These are phyloP conservation scores for Wallacemonas sp. DNA, from an alignment of 208 protist genomes.

Conservation along the genomic window DNA sequence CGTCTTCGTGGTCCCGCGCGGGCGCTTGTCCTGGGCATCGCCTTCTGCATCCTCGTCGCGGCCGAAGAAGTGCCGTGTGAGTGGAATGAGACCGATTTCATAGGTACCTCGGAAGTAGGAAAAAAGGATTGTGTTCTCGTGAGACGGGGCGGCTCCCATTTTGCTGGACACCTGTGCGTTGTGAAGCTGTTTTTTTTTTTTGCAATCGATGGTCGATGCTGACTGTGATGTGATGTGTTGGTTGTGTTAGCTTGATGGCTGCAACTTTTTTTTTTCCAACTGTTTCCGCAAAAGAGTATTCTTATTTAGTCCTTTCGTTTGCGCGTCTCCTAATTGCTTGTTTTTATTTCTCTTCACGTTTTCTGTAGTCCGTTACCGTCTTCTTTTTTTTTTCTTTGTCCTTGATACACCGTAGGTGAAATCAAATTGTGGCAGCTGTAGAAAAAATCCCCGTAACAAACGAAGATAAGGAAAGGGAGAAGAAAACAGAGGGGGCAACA, in stretches of 20 bases:
- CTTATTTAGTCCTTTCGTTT: too few relatives aligned
- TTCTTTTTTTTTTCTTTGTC: neutral
- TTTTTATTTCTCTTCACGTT: slow-evolving; percentile 2
- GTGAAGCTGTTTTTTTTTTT: too few relatives aligned
- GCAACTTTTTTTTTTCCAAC: neutral
- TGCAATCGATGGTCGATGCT: too few relatives aligned
- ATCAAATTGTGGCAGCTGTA: too few relatives aligned
- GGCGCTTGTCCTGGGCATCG: too few relatives aligned
- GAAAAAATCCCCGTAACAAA: neutral
- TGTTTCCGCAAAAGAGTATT: neutral
- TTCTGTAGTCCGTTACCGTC: neutral
- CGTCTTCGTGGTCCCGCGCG: too few relatives aligned
- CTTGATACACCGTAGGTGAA: too few relatives aligned
- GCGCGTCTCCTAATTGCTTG: too few relatives aligned
- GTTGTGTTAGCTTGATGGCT: too few relatives aligned
- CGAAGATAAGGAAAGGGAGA: slow-evolving; percentile 10
- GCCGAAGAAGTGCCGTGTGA: slow-evolving; percentile 80
- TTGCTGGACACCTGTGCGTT: too few relatives aligned
- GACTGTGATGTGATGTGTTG: too few relatives aligned
- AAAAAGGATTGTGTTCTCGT: slow-evolving; percentile 67
- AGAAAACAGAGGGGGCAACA: slow-evolving; percentile 12
- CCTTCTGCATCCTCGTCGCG: slow-evolving; percentile 13
- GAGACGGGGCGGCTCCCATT: slow-evolving; percentile 79
- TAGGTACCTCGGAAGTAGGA: slow-evolving; percentile 88
- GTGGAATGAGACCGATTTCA: slow-evolving; percentile 82